Conservation (phyloP, 192 early-diverging fungal genomes). For the Endogone sp. region DNA sequence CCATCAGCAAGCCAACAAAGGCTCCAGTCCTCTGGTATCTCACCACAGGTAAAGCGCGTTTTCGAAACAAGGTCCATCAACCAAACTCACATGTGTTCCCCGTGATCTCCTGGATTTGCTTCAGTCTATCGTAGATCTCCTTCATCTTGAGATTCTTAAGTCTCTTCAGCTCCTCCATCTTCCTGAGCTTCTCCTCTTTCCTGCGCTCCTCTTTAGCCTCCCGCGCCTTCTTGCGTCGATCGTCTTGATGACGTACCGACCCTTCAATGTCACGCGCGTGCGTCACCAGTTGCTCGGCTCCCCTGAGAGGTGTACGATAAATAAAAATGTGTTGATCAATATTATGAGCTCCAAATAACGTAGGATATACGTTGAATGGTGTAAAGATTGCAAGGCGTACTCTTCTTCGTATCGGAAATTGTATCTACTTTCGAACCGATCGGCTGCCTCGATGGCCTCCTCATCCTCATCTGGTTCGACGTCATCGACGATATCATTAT, state of each 20-base stretch:
- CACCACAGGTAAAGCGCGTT: no score
- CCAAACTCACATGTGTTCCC: constrained; percentile 50
- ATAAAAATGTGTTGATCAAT: no score
- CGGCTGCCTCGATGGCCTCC: constrained; percentile 71
- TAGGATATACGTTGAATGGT: no score
- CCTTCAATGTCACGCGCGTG: constrained; percentile 82
- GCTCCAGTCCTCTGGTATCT: no score
- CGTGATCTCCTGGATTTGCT: constrained; percentile 84
- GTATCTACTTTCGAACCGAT: constrained; percentile 86
- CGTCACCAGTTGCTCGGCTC: constrained; percentile 61
- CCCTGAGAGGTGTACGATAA: constrained; percentile 23
- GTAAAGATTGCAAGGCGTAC: no score
- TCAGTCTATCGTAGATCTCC: constrained; percentile 77
- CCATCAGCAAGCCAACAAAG: constrained; percentile 3
- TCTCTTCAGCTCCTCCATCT: constrained; percentile 84
- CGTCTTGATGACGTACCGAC: constrained; percentile 79
- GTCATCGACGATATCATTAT: constrained; percentile 74
- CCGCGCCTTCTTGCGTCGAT: constrained; percentile 72
- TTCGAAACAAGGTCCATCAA: not conserved
- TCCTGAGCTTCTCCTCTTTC: constrained; percentile 60
- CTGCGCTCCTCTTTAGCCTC: constrained; percentile 70
- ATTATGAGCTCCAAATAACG: no score
- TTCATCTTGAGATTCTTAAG: constrained; percentile 90
- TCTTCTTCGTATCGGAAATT: constrained; percentile 95
- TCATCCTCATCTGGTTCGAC: constrained; percentile 64